A percentile compares a stretch with the other conserved stretches of the same genome.
Evolutionary conservation across 2,329 filamentous ascomycete species (phyloP).

Genomic region (Pseudocercospora fuligena): DNA sequence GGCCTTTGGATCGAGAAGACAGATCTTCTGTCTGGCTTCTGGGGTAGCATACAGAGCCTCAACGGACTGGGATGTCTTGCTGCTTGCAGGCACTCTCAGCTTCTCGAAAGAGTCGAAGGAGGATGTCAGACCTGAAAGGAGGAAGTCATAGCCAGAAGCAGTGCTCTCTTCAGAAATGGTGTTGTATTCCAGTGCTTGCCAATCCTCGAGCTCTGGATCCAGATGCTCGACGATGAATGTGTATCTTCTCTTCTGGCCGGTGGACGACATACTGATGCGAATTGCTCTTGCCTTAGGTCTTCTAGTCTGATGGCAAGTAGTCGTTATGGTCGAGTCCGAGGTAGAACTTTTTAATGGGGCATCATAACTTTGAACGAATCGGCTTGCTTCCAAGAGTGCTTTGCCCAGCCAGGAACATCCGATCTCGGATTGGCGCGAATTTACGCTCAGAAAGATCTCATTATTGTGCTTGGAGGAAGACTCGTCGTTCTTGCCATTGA

Average conservation of each 20-base stretch:
- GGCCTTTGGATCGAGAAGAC: constrained; percentile 86
- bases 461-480: background rate
- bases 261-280: constrained; percentile 10
- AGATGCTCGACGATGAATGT: constrained; percentile 96
- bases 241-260: constrained; percentile 44
- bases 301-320: background rate
- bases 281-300: background rate
- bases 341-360: constrained; percentile 4
- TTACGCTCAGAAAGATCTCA: background rate
- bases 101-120: constrained; percentile 60
- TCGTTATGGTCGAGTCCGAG: background rate
- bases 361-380: background rate
- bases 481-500: constrained; percentile 20
- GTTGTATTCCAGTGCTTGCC: constrained; percentile 92
- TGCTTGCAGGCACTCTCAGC: constrained; percentile 23
- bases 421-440: constrained; percentile 8
- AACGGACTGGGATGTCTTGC: constrained; percentile 60
- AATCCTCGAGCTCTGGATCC: constrained; percentile 88
- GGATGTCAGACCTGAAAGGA: constrained; percentile 38
- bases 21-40: constrained; percentile 74
- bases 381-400: background rate
- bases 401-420: background rate
- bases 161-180: constrained; percentile 83
- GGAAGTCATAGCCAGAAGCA: constrained; percentile 60
- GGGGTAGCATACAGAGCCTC: constrained; percentile 73